phyloP scores from a whole-genome alignment of 2,329 filamentous ascomycete genomes.

The Graphiopsis chlorocephala region DNA sequence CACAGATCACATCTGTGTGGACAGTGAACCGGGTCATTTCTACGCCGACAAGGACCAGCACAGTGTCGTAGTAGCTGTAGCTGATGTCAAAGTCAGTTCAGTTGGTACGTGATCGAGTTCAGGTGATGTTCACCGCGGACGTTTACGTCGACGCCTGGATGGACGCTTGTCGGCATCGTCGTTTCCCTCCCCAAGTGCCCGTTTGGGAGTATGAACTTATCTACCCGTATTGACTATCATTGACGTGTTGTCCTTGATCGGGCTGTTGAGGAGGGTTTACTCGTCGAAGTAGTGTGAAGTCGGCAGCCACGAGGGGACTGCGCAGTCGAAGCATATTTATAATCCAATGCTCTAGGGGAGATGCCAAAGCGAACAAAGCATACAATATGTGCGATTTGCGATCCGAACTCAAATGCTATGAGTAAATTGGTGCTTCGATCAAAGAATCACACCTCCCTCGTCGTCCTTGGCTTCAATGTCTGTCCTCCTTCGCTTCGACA shows the following conservation, averaged over 20 bases:
- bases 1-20: slow-evolving; percentile 12
- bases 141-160: background rate
- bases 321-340: background rate
- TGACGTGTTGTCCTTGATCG: background rate
- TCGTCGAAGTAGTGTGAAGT: background rate
- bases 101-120: too few species aligned
- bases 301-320: background rate
- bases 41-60: background rate
- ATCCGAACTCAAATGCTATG: too few species aligned
- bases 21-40: background rate
- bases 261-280: background rate
- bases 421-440: background rate
- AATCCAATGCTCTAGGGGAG: background rate
- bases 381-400: background rate
- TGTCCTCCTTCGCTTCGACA: background rate
- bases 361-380: background rate
- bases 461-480: background rate
- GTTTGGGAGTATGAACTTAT: too few species aligned
- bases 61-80: background rate
- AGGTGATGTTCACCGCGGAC: background rate
- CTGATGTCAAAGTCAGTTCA: background rate
- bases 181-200: background rate
- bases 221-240: background rate
- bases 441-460: slow-evolving; percentile 4
- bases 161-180: background rate